phyloP scores from a whole-genome alignment of 768 basidiomycete genomes.

The Mycena leptocephala region DNA sequence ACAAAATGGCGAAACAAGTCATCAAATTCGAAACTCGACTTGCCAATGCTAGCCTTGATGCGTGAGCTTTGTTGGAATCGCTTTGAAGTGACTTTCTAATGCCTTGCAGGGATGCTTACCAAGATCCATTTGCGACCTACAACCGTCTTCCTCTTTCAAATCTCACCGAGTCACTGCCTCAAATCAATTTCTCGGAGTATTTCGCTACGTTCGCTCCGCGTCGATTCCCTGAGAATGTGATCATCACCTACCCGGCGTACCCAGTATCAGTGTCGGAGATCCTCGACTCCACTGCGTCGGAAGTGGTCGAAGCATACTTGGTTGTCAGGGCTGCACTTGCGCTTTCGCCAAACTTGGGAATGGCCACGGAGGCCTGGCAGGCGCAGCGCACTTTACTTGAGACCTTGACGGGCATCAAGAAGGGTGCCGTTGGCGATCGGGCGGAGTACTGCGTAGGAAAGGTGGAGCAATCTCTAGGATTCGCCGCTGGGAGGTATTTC shows the following conservation, averaged over 20 bases:
- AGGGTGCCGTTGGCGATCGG: constrained; percentile 88
- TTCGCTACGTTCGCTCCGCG: constrained; percentile 89
- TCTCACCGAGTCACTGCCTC: constrained; percentile 77
- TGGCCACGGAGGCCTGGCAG: constrained; percentile 84
- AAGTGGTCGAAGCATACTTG: constrained; percentile 91
- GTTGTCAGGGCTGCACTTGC: constrained; percentile 81
- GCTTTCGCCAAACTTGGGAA: constrained; percentile 81
- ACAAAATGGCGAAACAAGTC: constrained; percentile 78
- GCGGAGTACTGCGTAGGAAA: constrained; percentile 86
- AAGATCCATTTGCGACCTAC: constrained; percentile 91
- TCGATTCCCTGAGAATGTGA: constrained; percentile 80
- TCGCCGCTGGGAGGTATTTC: constrained; percentile 91
- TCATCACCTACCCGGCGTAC: constrained; percentile 89
- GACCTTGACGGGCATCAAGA: constrained; percentile 86
- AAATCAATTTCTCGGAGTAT: constrained; percentile 90
- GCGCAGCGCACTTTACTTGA: constrained; percentile 81
- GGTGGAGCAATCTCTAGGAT: constrained; percentile 87
- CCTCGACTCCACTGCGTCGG: constrained; percentile 75
- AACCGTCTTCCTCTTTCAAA: constrained; percentile 85
- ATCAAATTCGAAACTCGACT: constrained; percentile 86
- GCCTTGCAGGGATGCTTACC: constrained; percentile 71
- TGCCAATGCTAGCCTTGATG: constrained; percentile 85
- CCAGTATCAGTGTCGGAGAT: constrained; percentile 77
- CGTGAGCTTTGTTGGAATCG: constrained; percentile 59
- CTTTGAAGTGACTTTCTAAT: background rate